phyloP scores from a whole-genome alignment of 441 rosid genomes.

The Flueggea neowawraea region DNA sequence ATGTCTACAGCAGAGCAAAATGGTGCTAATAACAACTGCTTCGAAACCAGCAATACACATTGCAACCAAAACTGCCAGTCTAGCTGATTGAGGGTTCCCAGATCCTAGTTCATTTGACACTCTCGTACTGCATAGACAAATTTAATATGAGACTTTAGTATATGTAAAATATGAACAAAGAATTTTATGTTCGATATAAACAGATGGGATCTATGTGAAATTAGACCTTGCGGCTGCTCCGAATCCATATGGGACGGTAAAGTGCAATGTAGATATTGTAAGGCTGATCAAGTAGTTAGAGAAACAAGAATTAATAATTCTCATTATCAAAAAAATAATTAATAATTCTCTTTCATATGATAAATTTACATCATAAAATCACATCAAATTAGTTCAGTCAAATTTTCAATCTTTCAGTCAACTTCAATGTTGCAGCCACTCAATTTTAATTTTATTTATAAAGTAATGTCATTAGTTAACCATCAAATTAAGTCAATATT shows the following conservation, averaged over 20 bases:
- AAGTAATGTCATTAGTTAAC: too few species aligned
- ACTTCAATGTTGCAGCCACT: too few species aligned
- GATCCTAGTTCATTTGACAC: constrained; percentile 56
- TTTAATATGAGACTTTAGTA: not conserved
- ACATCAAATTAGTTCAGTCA: too few species aligned
- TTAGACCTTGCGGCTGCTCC: constrained; percentile 60
- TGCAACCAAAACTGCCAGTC: constrained; percentile 30
- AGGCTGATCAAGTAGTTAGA: constrained; percentile 28
- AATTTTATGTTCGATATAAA: too few species aligned
- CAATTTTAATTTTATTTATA: too few species aligned
- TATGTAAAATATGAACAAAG: too few species aligned
- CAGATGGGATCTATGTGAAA: not conserved
- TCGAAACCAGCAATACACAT: constrained; percentile 23
- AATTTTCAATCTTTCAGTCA: too few species aligned
- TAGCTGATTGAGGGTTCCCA: constrained; percentile 35
- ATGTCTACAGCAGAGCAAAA: constrained; percentile 27
- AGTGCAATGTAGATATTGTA: constrained; percentile 53
- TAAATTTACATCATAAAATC: too few species aligned
- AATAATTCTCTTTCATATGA: too few species aligned
- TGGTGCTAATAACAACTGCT: constrained; percentile 16
- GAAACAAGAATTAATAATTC: too few species aligned
- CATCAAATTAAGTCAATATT: too few species aligned
- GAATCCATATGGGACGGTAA: constrained; percentile 45
- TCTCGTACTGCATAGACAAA: constrained; percentile 27
- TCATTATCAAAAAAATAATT: too few species aligned